Base-by-base conservation (phyloP, 495 filamentous ascomycete species). In the Xylaria sp. region DNA sequence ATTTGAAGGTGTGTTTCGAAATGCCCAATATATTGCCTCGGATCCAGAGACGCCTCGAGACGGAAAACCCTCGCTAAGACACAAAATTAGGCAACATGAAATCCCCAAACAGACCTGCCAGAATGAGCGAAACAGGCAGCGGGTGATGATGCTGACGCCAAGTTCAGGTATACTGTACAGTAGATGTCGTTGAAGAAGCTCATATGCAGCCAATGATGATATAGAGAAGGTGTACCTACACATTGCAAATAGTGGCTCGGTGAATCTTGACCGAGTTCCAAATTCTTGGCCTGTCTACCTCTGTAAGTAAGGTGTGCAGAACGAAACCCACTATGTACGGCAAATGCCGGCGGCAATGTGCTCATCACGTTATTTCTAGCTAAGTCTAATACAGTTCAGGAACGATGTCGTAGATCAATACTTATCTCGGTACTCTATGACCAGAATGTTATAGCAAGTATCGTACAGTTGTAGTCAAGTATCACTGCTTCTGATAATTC, bases 221-320 rank as follows among this genome's bases (percentile, higher is more conserved):
- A 40, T 24, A 11, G 15, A 8, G 33, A 59, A 5, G 29, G 24
- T 26, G 5, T 26, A 24, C 5, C 52, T 31, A 55, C 24, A 55
- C 29, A 31, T 37, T 59, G 33, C 33, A 33, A 5, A 59, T n/a
- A 14, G 57, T 59, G n/a, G 37, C 59, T 62, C 59, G 59, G 59
- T 62, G 59, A 62, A 43, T 43, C 12, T 43, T 62, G 59, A 62
- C 59, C 59, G 59, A 61, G 59, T 43, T 62, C 37, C 59, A 41
- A 41, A 43, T 41, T 62, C 57, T 62, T 62, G 37, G 59, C 59
- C 21, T 19, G 37, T 62, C 58, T 15, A 26, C 58, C n/a, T 24
- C 1, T 40, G 8, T 24, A 24, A 61, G 8, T 24, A 24, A 61
- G 33, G 37, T 41, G 37, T 40, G 33, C 58, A 43, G 19, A 5